A percentile compares a stretch with the other conserved stretches of the same genome.
These are phyloP conservation scores for Cladosporium sp. DNA, from an alignment of 2,329 filamentous ascomycete genomes.

Conservation along the genomic window DNA sequence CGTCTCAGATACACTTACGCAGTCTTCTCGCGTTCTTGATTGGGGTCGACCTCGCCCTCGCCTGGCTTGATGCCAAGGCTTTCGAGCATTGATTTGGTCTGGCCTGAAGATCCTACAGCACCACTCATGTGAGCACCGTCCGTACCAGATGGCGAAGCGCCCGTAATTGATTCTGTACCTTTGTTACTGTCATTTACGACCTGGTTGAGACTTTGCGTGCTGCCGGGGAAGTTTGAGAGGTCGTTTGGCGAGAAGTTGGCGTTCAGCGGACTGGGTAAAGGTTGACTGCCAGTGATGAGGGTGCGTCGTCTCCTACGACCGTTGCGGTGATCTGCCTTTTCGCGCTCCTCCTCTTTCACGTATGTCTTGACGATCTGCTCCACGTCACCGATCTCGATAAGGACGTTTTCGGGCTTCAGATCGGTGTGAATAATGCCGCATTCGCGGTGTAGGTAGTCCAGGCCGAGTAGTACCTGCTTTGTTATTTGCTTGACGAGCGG, in stretches of 20 bases:
- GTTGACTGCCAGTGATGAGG: constrained; percentile 95
- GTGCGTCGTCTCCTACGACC: constrained; percentile 86
- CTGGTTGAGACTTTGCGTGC: constrained; percentile 75
- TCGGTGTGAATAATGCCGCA: constrained; percentile 99
- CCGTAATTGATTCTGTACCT: constrained; percentile 54
- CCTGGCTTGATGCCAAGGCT: constrained; percentile 53
- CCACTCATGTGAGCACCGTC: constrained; percentile 55
- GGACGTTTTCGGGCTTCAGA: constrained; percentile 94
- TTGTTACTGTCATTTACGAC: constrained; percentile 69
- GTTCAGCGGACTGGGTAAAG: constrained; percentile 90
- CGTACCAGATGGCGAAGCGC: constrained; percentile 39
- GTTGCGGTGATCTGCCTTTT: constrained; percentile 77
- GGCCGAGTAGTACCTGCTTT: constrained; percentile 90
- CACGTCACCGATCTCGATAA: constrained; percentile 98
- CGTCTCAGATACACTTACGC: constrained; percentile 63
- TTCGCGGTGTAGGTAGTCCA: constrained; percentile 95
- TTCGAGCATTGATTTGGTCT: constrained; percentile 60
- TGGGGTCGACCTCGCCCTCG: constrained; percentile 56
- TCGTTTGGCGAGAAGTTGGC: constrained; percentile 83
- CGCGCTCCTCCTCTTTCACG: constrained; percentile 75
- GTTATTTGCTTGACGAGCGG: constrained; percentile 97
- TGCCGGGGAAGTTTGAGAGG: constrained; percentile 59
- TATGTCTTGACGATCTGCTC: constrained; percentile 98
- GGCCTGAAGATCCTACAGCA: constrained; percentile 52
- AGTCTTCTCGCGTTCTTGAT: constrained; percentile 87